phyloP scores from a whole-genome alignment of 345 rosid genomes.

The Trapa incisa region DNA sequence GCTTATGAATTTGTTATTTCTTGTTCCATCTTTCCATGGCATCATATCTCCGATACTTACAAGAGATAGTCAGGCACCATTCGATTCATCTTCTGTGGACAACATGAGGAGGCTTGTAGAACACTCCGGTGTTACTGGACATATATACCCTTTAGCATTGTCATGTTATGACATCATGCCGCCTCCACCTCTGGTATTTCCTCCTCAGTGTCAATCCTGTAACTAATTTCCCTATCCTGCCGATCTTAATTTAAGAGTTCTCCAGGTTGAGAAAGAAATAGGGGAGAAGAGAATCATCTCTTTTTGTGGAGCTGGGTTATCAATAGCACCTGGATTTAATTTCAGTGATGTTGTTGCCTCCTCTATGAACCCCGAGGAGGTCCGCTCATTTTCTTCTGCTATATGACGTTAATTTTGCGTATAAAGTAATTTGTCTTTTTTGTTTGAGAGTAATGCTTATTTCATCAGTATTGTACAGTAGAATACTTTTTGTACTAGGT shows the following conservation, averaged over 20 bases:
- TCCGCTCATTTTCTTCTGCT: conserved; percentile 15
- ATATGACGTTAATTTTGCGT: not conserved
- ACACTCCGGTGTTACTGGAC: conserved; percentile 74
- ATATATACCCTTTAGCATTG: conserved; percentile 67
- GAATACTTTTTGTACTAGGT: not conserved
- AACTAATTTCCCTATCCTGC: conserved; percentile 10
- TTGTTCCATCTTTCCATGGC: not conserved
- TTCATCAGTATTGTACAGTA: not conserved
- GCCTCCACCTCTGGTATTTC: conserved; percentile 63
- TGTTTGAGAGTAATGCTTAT: not conserved
- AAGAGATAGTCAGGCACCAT: conserved; percentile 56
- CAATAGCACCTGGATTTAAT: conserved; percentile 50
- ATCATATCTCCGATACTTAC: conserved; percentile 23
- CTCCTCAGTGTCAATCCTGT: conserved; percentile 6
- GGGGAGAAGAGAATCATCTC: conserved; percentile 74
- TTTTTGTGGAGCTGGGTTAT: conserved; percentile 61
- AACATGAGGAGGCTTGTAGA: conserved; percentile 84
- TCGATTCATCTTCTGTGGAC: conserved; percentile 86
- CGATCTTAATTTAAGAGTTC: conserved; percentile 4
- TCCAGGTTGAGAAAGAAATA: conserved; percentile 86
- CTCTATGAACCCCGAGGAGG: conserved; percentile 63
- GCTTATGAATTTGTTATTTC: not conserved
- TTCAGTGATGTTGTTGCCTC: conserved; percentile 41
- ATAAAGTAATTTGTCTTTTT: not conserved
- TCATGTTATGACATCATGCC: conserved; percentile 92